phyloP scores from a whole-genome alignment of 2,329 filamentous ascomycete species.

The Exophiala phaeomuriformis region DNA sequence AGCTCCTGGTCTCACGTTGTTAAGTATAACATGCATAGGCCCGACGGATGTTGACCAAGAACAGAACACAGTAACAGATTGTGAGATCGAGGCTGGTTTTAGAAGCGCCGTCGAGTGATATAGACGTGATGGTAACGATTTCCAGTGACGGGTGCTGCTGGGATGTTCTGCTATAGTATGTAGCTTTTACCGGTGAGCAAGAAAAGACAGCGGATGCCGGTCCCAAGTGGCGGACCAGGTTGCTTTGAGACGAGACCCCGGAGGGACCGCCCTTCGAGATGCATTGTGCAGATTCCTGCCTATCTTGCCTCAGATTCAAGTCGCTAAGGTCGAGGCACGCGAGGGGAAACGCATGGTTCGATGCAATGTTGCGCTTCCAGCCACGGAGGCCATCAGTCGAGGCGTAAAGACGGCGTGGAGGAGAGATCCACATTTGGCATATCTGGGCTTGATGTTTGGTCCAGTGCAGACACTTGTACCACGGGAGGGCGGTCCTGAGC shows the following conservation, averaged over 20 bases:
- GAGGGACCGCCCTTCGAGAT: conserved; percentile 3
- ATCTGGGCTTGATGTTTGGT: conserved; percentile 10
- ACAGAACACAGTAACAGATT: conserved; percentile 4
- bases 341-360: conserved; percentile 13
- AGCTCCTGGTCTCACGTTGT: conserved; percentile 20
- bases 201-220: conserved; percentile 1
- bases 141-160: conserved; percentile 8
- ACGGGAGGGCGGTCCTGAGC: conserved; percentile 16
- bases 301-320: conserved; percentile 22
- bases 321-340: conserved; percentile 8
- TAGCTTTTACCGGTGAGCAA: no score
- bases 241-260: not conserved
- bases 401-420: conserved; percentile 14
- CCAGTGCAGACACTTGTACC: conserved; percentile 19
- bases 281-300: conserved; percentile 16
- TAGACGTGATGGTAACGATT: conserved; percentile 10
- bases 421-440: conserved; percentile 13
- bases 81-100: conserved; percentile 4
- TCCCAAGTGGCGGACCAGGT: conserved; percentile 8
- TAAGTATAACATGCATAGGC: conserved; percentile 15
- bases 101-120: conserved; percentile 16
- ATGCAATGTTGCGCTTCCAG: conserved; percentile 12
- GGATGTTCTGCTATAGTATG: conserved; percentile 6
- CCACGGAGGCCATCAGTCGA: conserved; percentile 4
- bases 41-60: conserved; percentile 1